Evolutionary conservation across 208 protist species (phyloP), one percentile per base, ranked within the genome.

Genomic region (Acanthamoeba castellanii): DNA sequence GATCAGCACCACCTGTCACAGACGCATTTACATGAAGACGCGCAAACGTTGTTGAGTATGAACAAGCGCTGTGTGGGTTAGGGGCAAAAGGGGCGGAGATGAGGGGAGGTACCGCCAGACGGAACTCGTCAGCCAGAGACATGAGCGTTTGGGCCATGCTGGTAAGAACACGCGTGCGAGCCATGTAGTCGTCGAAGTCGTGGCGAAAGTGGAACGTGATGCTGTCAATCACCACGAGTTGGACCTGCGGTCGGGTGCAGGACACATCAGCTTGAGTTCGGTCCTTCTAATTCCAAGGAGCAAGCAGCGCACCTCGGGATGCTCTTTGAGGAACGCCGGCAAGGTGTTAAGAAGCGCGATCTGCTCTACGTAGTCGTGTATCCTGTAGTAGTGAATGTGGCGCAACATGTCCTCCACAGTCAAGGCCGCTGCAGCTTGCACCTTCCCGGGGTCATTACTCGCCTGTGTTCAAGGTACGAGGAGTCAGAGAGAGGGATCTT

Each of bases 121-220:
- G 25, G 52, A 47, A 55, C 27, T 97, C 37, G 37, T 68, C 84
- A 25, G 97, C 97, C 14, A 97, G 5, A 8, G 30, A 37, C 27
- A 42, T 84, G 16, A 97, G 92, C 6, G 30, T 68, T 47, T 97
- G 96, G 20, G 96, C 92, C 59, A 96, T 93, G n/a, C 32, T 84
- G 37, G 95, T 94, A 20, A 97, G 94, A 13, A 97, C 22, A 32
- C 97, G 94, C 5, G 95, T 96, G 25, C 97, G 95, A 34, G 95
- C 34, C 6, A 81, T 72, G 70, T 96, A 92, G 82, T 97, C 95
- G 11, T 82, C 87, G 59, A 97, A 97, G 84, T 96, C 91, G 74
- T 95, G 85, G 2, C 97, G 95, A 64, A 98, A 98, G 70, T 97
- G 97, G 70, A 97, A 97, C 0, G 97, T 94, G 18, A 97, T 78